Evolutionary conservation across 495 filamentous ascomycete genomes (phyloP).

Genomic region (Chaetomium fimeti): DNA sequence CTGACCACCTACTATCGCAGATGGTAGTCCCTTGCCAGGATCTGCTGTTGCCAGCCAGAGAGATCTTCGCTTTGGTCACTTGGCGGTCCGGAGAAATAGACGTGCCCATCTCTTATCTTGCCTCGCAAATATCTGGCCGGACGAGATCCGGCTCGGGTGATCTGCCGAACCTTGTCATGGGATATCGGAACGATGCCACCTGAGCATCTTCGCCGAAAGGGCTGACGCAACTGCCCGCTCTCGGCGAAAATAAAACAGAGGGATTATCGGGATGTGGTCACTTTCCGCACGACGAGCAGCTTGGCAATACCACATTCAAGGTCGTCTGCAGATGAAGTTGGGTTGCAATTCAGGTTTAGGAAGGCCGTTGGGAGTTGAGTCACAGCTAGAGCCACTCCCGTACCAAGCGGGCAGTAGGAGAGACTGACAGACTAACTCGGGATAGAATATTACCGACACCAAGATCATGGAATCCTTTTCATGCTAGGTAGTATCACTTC

Average conservation of each 20-base stretch:
- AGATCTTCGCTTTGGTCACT: not conserved
- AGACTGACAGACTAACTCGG: no score
- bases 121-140: not conserved
- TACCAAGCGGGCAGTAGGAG: no score
- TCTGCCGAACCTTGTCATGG: conserved; percentile 12
- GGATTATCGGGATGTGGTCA: not conserved
- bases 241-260: not conserved
- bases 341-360: no score
- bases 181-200: not conserved
- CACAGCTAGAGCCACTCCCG: no score
- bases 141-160: conserved; percentile 7
- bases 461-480: no score
- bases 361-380: no score
- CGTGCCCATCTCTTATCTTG: no score
- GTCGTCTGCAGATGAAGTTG: no score
- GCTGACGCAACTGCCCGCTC: not conserved
- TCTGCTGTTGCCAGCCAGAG: not conserved
- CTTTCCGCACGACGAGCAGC: not conserved
- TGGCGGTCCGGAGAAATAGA: not conserved
- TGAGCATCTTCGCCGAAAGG: not conserved
- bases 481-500: no score
- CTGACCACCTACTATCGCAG: not conserved
- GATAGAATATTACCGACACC: no score
- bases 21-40: not conserved
- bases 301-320: not conserved